These are phyloP conservation scores for Geranomyces michiganensis DNA, from an alignment of 192 early-diverging fungal species.

Conservation along the genomic window DNA sequence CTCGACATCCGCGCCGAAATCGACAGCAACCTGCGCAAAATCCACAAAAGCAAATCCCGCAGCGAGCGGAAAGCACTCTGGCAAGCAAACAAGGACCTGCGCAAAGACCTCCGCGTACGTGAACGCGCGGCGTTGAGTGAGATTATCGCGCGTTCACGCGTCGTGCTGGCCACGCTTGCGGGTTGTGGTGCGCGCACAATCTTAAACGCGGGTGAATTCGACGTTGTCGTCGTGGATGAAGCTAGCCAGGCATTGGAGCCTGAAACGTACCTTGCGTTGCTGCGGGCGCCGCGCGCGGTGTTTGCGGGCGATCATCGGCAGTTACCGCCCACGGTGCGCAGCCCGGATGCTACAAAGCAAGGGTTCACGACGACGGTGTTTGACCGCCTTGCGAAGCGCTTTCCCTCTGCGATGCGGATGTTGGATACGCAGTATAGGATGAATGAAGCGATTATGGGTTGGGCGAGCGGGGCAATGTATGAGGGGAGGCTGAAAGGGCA, in stretches of 20 bases:
- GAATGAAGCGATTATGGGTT: constrained; percentile 79
- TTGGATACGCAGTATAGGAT: constrained; percentile 88
- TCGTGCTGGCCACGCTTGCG: constrained; percentile 80
- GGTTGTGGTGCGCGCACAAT: constrained; percentile 64
- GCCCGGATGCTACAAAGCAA: constrained; percentile 25
- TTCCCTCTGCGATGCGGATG: constrained; percentile 63
- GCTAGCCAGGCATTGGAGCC: constrained; percentile 74
- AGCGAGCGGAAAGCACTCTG: constrained; percentile 67
- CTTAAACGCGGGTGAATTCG: constrained; percentile 62
- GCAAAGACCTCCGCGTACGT: constrained; percentile 61
- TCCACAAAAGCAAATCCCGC: constrained; percentile 66
- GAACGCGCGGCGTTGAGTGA: constrained; percentile 69
- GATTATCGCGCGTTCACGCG: constrained; percentile 60
- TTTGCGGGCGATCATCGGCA: constrained; percentile 67
- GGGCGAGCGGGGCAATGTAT: constrained; percentile 73
- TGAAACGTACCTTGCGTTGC: constrained; percentile 89
- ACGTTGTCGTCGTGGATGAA: constrained; percentile 88
- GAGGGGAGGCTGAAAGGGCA: constrained; percentile 67
- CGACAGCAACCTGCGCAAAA: constrained; percentile 62
- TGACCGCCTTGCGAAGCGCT: constrained; percentile 70
- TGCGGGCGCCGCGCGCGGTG: constrained; percentile 64
- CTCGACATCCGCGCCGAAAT: constrained; percentile 78
- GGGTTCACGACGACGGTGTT: constrained; percentile 72
- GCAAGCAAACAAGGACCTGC: constrained; percentile 58
- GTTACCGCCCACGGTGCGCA: constrained; percentile 75